phyloP scores from a whole-genome alignment of 2,329 filamentous ascomycete genomes.

The Penicillium sp. region DNA sequence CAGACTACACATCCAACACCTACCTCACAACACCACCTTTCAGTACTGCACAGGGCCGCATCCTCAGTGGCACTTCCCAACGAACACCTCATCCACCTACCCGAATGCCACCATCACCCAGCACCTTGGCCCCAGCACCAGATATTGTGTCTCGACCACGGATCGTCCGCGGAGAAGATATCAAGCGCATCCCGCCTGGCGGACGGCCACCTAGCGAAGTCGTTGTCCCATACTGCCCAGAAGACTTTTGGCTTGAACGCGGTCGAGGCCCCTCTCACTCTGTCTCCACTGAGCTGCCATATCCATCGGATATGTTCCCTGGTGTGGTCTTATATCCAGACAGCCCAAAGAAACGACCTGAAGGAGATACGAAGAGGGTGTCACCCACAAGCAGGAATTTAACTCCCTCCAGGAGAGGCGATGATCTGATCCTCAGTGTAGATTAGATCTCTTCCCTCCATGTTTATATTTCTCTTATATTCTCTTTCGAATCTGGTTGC shows the following conservation, averaged over 20 bases:
- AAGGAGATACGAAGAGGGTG: constrained; percentile 6
- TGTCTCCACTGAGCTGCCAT: constrained; percentile 12
- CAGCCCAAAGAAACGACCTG: constrained; percentile 23
- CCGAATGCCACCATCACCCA: constrained; percentile 7
- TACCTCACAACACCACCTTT: constrained; percentile 6
- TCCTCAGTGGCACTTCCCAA: constrained; percentile 1
- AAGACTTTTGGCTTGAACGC: constrained; percentile 30
- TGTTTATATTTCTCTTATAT: not conserved
- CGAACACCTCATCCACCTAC: constrained; percentile 14
- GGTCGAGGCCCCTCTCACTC: not conserved
- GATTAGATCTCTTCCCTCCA: constrained; percentile 15
- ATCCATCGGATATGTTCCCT: constrained; percentile 18
- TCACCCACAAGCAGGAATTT: constrained; percentile 29
- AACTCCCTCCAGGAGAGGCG: constrained; percentile 31
- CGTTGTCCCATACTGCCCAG: constrained; percentile 28
- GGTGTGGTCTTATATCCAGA: constrained; percentile 17
- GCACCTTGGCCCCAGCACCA: constrained; percentile 19
- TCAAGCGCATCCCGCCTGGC: constrained; percentile 33
- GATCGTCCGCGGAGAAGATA: constrained; percentile 33
- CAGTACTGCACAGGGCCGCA: constrained; percentile 1
- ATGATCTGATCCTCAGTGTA: constrained; percentile 33
- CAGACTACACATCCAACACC: constrained; percentile 5
- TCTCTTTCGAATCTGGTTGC: not conserved
- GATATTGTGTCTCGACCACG: constrained; percentile 35
- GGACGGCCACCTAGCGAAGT: constrained; percentile 25